These are phyloP conservation scores for Pythium aquatile DNA, from an alignment of 352 stramenopile species.

Conservation along the genomic window DNA sequence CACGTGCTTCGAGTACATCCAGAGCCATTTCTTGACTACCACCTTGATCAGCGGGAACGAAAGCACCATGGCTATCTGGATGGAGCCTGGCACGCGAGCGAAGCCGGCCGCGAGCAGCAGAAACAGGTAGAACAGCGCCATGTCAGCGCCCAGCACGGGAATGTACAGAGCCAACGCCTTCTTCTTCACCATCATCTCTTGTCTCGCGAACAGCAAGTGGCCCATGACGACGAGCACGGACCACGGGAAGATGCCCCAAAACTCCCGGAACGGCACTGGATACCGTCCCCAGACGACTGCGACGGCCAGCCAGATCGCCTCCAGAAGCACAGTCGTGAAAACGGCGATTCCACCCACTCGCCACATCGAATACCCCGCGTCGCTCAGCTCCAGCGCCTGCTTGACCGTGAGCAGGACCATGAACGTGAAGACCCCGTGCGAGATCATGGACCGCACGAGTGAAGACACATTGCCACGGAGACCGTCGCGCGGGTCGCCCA, in stretches of 20 bases:
- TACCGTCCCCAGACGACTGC: slow-evolving; percentile 19
- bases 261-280: slow-evolving; percentile 23
- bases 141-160: slow-evolving; percentile 18
- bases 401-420: slow-evolving; percentile 21
- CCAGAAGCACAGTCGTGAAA: background rate
- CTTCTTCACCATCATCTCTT: slow-evolving; percentile 7
- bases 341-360: slow-evolving; percentile 3
- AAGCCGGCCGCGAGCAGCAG: slow-evolving; percentile 16
- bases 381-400: slow-evolving; percentile 18
- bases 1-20: slow-evolving; percentile 11
- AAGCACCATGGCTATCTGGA: slow-evolving; percentile 13
- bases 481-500: slow-evolving; percentile 15
- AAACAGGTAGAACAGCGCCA: slow-evolving; percentile 22
- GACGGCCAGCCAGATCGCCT: slow-evolving; percentile 14
- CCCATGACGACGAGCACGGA: background rate
- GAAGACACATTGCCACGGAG: slow-evolving; percentile 6
- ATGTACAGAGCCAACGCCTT: slow-evolving; percentile 11
- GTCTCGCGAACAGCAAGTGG: slow-evolving; percentile 13
- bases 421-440: slow-evolving; percentile 24
- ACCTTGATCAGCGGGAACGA: slow-evolving; percentile 18
- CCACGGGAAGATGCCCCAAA: slow-evolving; percentile 14
- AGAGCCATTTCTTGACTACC: slow-evolving; percentile 7
- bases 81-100: background rate
- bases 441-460: slow-evolving; percentile 15
- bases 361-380: slow-evolving; percentile 12